Evolutionary conservation across 345 rosid species (phyloP), one percentile per base, ranked within the genome.

Genomic region (Cardiospermum halicacabum): DNA sequence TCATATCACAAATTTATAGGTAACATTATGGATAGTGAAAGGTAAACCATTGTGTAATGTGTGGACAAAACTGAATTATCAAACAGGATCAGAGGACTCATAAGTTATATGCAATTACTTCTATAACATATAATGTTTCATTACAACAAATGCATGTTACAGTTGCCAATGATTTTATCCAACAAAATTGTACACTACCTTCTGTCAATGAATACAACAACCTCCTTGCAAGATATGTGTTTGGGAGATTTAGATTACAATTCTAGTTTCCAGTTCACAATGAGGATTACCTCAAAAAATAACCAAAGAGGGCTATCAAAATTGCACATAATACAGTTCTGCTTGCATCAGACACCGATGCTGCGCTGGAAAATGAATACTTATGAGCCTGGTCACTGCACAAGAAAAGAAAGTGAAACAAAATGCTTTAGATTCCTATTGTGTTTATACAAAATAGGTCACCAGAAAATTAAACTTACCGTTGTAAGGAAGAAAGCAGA

Each of bases 371-470:
- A 70, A 92, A 92, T 42, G 71, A 74, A 49, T 80, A 77, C 61
- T 91, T 87, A n/a, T 69, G 78, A 60, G 85, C 81, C 71, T 92
- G 98, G 71, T 87, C 89, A 65, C 98, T 92, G 87, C 77, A 79
- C 30, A 56, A 28, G 57, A 26, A 9, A 71, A 57, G 36, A 27
- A 24, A 3, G 39, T 54, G 11, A 11, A 30, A 7, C 8, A 54
- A 55, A 66, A 36, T 49, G 30, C n/a, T n/a, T 65, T 22, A 50
- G 64, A n/a, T n/a, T n/a, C n/a, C n/a, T n/a, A n/a, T n/a, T n/a
- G n/a, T n/a, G n/a, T n/a, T n/a, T n/a, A n/a, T n/a, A n/a, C 10
- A 61, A 19, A 59, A 19, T 3, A 40, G 24, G 16, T 27, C 6
- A 2, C 3, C 61, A 27, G 48, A 50, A 27, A 12, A 9, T n/a